Conservation (phyloP, 2,329 filamentous ascomycete species). For the Dissoconium aciculare region DNA sequence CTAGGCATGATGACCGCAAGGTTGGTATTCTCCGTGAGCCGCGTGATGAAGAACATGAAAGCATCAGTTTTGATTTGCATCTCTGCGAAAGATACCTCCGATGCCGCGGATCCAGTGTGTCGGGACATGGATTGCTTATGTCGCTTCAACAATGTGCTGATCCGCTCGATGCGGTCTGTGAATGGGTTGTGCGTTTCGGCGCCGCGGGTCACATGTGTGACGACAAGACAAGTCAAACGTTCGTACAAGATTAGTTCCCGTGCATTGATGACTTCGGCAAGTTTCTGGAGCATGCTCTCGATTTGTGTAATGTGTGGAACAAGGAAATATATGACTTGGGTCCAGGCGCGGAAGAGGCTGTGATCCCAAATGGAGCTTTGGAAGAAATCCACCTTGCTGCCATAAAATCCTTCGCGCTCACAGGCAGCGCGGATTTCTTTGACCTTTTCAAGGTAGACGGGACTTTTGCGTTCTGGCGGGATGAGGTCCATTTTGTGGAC, state of each 20-base stretch:
- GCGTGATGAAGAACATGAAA: constrained; percentile 89
- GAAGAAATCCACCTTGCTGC: constrained; percentile 56
- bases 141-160: constrained; percentile 95
- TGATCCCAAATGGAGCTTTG: constrained; percentile 98
- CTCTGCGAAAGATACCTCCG: constrained; percentile 64
- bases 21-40: constrained; percentile 96
- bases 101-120: constrained; percentile 66
- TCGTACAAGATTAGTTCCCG: constrained; percentile 93
- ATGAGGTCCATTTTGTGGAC: constrained; percentile 99
- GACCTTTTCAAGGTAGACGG: constrained; percentile 73
- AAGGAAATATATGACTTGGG: constrained; percentile 90
- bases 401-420: constrained; percentile 42
- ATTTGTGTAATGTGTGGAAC: constrained; percentile 88
- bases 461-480: constrained; percentile 59
- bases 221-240: constrained; percentile 85
- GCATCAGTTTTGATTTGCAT: constrained; percentile 65
- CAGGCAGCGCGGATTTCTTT: constrained; percentile 63
- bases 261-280: constrained; percentile 76
- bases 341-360: constrained; percentile 95
- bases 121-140: constrained; percentile 73
- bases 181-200: constrained; percentile 66
- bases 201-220: constrained; percentile 75
- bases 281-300: constrained; percentile 65
- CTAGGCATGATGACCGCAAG: constrained; percentile 83
- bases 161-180: constrained; percentile 81